phyloP scores from a whole-genome alignment of 306 rosid species.

The Malus fusca region DNA sequence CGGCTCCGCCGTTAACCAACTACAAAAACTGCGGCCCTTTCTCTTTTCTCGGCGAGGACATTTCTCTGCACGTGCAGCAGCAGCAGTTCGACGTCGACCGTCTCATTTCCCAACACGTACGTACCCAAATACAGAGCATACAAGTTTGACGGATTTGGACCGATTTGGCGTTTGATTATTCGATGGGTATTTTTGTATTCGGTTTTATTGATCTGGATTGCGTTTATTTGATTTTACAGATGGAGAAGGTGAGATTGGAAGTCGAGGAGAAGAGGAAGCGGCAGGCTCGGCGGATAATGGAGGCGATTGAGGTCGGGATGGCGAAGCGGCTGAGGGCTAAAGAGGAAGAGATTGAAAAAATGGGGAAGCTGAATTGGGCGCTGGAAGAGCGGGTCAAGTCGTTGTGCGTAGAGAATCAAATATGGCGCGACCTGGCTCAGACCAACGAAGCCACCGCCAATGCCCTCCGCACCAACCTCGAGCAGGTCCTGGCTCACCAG shows the following conservation, averaged over 20 bases:
- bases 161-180: background rate
- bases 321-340: constrained; percentile 51
- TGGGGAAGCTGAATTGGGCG: constrained; percentile 72
- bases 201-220: background rate
- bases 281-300: constrained; percentile 53
- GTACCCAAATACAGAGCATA: background rate
- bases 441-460: constrained; percentile 81
- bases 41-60: constrained; percentile 79
- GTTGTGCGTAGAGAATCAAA: constrained; percentile 57
- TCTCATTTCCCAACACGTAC: constrained; percentile 56
- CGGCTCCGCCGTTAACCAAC: background rate
- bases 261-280: constrained; percentile 59
- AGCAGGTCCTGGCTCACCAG: constrained; percentile 46
- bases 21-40: constrained; percentile 35
- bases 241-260: constrained; percentile 79
- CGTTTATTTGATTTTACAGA: constrained; percentile 20
- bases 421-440: constrained; percentile 87
- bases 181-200: background rate
- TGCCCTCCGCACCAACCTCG: constrained; percentile 51
- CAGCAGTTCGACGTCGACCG: constrained; percentile 63
- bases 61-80: constrained; percentile 58
- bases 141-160: background rate
- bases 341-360: constrained; percentile 70
- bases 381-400: constrained; percentile 59
- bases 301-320: constrained; percentile 50